A percentile compares a stretch with the other conserved stretches of the same genome.
These are phyloP conservation scores for Durusdinium trenchii DNA, from an alignment of 73 alveolate species.

Conservation along the genomic window DNA sequence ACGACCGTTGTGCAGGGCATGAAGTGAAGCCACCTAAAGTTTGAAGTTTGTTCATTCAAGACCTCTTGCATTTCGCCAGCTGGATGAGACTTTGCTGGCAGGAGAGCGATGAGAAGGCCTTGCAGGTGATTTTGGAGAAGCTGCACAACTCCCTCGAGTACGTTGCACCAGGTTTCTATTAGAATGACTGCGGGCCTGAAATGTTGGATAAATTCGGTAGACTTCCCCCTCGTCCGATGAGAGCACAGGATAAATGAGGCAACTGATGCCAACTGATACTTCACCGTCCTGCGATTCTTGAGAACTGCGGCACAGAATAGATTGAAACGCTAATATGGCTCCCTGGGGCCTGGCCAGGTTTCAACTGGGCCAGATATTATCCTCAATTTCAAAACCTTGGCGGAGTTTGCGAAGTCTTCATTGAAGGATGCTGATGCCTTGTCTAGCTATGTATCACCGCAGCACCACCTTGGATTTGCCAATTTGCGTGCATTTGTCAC, in stretches of 20 bases:
- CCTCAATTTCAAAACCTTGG: conserved; percentile 63
- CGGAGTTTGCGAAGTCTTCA: conserved; percentile 64
- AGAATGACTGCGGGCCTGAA: too few relatives aligned
- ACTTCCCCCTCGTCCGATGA: too few relatives aligned
- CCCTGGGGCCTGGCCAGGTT: conserved; percentile 28
- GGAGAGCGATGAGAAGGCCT: neutral
- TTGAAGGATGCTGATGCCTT: conserved; percentile 19
- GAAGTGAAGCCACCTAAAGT: neutral
- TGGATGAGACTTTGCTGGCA: neutral
- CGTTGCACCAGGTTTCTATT: conserved; percentile 95
- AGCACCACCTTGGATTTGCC: neutral
- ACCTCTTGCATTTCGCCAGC: neutral
- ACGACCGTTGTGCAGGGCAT: too few relatives aligned
- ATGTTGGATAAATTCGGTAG: too few relatives aligned
- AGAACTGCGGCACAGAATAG: too few relatives aligned
- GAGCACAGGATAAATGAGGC: too few relatives aligned
- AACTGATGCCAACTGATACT: too few relatives aligned
- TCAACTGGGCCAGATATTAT: conserved; percentile 71
- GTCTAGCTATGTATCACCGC: neutral
- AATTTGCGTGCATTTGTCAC: too few relatives aligned
- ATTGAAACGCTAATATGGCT: too few relatives aligned
- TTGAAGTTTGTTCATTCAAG: too few relatives aligned
- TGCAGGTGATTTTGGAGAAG: neutral
- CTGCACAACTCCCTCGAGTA: conserved; percentile 46
- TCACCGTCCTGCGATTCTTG: too few relatives aligned